Conservation (phyloP, 2,329 filamentous ascomycete genomes). For the Metarhizium rileyi region DNA sequence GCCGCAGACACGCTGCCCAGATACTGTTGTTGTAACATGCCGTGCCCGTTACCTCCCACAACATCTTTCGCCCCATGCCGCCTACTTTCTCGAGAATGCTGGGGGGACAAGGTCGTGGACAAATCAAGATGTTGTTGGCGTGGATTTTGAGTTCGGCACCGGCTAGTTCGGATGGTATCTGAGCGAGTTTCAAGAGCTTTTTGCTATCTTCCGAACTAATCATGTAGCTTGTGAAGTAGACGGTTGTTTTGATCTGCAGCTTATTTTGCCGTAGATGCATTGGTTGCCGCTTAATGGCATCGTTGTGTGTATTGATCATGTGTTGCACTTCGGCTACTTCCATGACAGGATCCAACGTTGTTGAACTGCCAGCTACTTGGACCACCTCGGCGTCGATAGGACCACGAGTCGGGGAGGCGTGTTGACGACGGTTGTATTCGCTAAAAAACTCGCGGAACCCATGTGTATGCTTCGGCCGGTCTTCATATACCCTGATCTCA, state of each 20-base stretch:
- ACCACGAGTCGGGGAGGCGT: slow-evolving; percentile 41
- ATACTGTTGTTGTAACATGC: slow-evolving; percentile 69
- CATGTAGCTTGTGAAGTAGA: slow-evolving; percentile 90
- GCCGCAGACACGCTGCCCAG: slow-evolving; percentile 76
- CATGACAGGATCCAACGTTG: slow-evolving; percentile 62
- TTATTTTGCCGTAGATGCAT: slow-evolving; percentile 28
- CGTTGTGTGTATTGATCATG: slow-evolving; percentile 83
- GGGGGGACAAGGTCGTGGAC: slow-evolving; percentile 61
- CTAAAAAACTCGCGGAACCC: slow-evolving; percentile 79
- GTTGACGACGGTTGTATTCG: slow-evolving; percentile 58
- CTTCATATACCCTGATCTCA: slow-evolving; percentile 72
- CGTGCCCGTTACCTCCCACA: slow-evolving; percentile 72
- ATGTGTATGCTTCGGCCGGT: slow-evolving; percentile 58
- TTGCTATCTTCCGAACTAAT: slow-evolving; percentile 63
- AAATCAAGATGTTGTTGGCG: slow-evolving; percentile 87
- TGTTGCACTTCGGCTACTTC: slow-evolving; percentile 81
- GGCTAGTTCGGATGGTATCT: slow-evolving; percentile 50
- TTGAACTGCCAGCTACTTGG: slow-evolving; percentile 69
- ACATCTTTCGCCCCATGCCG: slow-evolving; percentile 73
- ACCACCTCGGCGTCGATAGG: slow-evolving; percentile 72
- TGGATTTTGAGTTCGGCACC: slow-evolving; percentile 69
- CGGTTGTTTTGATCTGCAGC: slow-evolving; percentile 71
- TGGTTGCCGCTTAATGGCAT: slow-evolving; percentile 26
- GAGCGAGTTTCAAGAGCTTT: slow-evolving; percentile 59
- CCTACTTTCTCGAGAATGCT: slow-evolving; percentile 74